Conservation (phyloP, 305 asterid species). For the Fraxinus nigra region DNA sequence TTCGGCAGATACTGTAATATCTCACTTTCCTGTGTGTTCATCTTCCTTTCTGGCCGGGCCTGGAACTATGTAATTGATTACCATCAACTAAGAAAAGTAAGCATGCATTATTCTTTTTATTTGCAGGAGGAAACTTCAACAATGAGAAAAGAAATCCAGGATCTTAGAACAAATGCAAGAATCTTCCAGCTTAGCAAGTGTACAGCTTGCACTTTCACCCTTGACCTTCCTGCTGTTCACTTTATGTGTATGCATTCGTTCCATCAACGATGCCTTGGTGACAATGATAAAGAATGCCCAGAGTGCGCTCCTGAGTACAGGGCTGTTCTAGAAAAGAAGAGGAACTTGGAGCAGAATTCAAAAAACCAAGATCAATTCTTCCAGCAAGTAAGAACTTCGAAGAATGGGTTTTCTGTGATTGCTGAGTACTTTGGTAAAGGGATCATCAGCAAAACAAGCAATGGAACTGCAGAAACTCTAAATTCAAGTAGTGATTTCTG, state of each 20-base stretch:
- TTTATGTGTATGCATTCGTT: constrained; percentile 99
- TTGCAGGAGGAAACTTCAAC: constrained; percentile 78
- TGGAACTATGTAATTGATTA: not conserved
- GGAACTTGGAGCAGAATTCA: constrained; percentile 80
- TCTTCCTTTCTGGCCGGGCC: constrained; percentile 1
- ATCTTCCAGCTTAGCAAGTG: constrained; percentile 98
- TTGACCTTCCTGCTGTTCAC: constrained; percentile 98
- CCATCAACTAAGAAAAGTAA: constrained; percentile 10
- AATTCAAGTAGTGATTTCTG: constrained; percentile 42
- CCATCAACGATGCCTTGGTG: constrained; percentile 97
- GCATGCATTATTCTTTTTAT: constrained; percentile 4
- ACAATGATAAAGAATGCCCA: constrained; percentile 94
- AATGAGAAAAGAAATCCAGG: constrained; percentile 92
- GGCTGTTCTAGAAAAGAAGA: constrained; percentile 74
- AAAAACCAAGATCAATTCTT: constrained; percentile 86
- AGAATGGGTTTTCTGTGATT: constrained; percentile 92
- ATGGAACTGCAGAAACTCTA: constrained; percentile 44
- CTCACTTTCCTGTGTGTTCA: not conserved
- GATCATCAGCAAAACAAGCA: constrained; percentile 86
- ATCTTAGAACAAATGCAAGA: constrained; percentile 89
- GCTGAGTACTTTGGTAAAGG: constrained; percentile 95
- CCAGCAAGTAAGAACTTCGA: constrained; percentile 69
- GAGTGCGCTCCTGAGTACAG: constrained; percentile 89
- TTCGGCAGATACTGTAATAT: not conserved
- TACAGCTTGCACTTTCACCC: constrained; percentile 90